Base-by-base conservation (phyloP, 805 yeast species). In the Jamesozyma jinghongensis region DNA sequence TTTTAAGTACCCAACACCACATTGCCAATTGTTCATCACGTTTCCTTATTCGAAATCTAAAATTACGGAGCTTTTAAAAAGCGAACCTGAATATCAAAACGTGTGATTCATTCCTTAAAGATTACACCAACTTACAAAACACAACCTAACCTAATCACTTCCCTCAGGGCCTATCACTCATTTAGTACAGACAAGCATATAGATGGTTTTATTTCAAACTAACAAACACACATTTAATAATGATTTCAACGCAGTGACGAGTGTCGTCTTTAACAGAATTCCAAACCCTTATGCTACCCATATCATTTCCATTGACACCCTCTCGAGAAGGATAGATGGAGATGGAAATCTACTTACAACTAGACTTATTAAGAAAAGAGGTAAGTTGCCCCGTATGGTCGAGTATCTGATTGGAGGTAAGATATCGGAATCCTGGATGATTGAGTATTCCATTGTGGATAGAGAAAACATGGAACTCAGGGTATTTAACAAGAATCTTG, bases 221-320 rank as follows among this genome's bases (percentile, higher is more conserved):
- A 71, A 70, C 46, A 52, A 63, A n/a, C 82, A 77, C 56, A 57
- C 66, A n/a, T 83, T 70, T 56, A 64, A 70, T 39, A 74, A 75
- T 57, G 79, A 79, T 50, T 87, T 87, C 53, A 69, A 70, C 37
- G 81, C 90, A 0, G 85, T 84, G 3, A 71, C 86, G 1, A 66
- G 79, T 36, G 94, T 94, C 1, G 80, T 81, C 57, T 79, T 85
- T 63, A 79, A 78, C 63, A 67, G 81, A 50, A 80, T 79, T 49
- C 78, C 78, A 3, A 74, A 74, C 58, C 97, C 97, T 2, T 87
- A 71, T 57, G 80, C 96, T 14, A 67, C 75, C 8, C 96, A 90
- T 64, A 96, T 90, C 11, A 66, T 80, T 28, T 81, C 94, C 6
- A 78, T 77, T 20, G 97, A 88, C 58, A 83, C 94, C 2, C 56